Conservation (phyloP, 75 land plant genomes). For the Pinus tabuliformis region DNA sequence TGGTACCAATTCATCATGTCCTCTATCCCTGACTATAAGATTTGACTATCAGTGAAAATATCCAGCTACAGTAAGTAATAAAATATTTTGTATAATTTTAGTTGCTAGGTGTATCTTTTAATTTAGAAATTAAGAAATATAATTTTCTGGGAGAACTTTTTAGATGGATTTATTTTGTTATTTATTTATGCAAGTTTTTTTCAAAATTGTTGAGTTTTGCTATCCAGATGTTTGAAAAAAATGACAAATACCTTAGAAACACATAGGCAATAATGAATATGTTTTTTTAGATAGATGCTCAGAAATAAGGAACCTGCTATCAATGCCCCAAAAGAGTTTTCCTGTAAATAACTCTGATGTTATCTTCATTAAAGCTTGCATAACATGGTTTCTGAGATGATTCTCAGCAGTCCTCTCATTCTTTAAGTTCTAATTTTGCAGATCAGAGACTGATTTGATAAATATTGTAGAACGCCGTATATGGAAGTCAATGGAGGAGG, state of each 20-base stretch:
- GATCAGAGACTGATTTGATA: constrained; percentile 74
- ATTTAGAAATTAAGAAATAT: background rate
- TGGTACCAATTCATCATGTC: too few species aligned
- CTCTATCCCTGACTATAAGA: too few species aligned
- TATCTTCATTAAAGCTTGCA: background rate
- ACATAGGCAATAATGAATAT: background rate
- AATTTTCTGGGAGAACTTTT: too few species aligned
- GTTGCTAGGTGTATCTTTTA: background rate
- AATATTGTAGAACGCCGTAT: constrained; percentile 80
- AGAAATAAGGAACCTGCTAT: background rate
- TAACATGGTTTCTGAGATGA: constrained; percentile 1
- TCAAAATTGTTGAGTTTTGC: background rate
- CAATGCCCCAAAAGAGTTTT: background rate
- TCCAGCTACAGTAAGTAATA: background rate
- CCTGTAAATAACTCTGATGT: background rate
- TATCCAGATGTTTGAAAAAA: background rate
- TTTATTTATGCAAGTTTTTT: background rate
- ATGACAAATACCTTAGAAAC: background rate
- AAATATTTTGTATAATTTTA: background rate
- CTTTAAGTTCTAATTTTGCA: constrained; percentile 21
- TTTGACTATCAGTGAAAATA: too few species aligned
- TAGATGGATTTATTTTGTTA: background rate
- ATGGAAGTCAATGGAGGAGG: constrained; percentile 75
- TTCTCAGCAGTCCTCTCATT: background rate
- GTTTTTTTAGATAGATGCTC: background rate